A percentile compares a stretch with the other conserved stretches of the same genome.
Conservation (phyloP, 169 alveolate genomes). For the Cryptosporidium ryanae region DNA sequence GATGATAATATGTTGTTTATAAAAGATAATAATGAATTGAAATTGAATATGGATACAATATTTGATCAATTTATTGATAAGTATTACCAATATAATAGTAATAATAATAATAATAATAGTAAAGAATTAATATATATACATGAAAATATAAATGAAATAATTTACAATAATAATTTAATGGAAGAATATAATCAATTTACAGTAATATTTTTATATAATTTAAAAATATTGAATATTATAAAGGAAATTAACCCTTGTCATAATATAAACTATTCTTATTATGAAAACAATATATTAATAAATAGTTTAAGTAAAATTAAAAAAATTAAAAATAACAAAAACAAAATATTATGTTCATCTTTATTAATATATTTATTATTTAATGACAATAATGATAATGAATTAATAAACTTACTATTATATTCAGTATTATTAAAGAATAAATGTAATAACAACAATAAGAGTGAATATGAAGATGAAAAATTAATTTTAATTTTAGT, state of each 20-base stretch:
- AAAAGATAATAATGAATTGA: neutral
- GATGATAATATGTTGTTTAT: slow-evolving; percentile 19
- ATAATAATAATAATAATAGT: slow-evolving; percentile 4
- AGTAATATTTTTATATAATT: slow-evolving; percentile 7
- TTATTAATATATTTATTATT: neutral
- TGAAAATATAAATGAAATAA: slow-evolving; percentile 15
- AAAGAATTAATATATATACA: slow-evolving; percentile 1
- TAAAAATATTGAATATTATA: slow-evolving; percentile 15
- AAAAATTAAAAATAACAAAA: neutral
- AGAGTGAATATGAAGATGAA: neutral
- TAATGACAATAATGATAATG: neutral
- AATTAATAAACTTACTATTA: slow-evolving; percentile 13
- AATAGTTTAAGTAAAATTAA: slow-evolving; percentile 5
- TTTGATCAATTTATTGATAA: slow-evolving; percentile 50
- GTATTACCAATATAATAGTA: slow-evolving; percentile 27
- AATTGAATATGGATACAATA: neutral
- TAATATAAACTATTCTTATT: neutral
- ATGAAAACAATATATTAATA: slow-evolving; percentile 18
- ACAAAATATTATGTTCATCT: neutral
- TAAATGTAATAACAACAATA: neutral
- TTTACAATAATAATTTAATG: slow-evolving; percentile 2
- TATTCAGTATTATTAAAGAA: slow-evolving; percentile 1
- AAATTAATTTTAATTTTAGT: neutral
- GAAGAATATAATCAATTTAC: neutral
- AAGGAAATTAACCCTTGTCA: neutral